Evolutionary conservation across 169 alveolate species (phyloP).

Genomic region (Plasmodium gaboni): DNA sequence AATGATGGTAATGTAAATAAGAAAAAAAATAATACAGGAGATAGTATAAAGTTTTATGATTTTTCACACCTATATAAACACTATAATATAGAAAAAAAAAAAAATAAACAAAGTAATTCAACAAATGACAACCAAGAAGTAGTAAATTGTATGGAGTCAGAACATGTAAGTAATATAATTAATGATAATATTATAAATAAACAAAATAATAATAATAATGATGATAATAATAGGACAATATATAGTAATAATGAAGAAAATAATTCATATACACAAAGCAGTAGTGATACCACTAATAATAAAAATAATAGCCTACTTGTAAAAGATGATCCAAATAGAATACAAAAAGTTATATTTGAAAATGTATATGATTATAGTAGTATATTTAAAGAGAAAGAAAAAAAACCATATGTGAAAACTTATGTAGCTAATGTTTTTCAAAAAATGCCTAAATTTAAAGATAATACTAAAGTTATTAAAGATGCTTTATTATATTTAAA

Average conservation of each 20-base stretch:
- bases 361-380: constrained; percentile 44
- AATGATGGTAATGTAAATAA: neutral
- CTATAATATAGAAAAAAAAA: constrained; percentile 14
- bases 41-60: constrained; percentile 48
- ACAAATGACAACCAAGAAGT: neutral
- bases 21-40: constrained; percentile 15
- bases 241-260: neutral
- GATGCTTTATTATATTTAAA: constrained; percentile 68
- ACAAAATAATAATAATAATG: neutral
- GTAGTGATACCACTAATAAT: constrained; percentile 19
- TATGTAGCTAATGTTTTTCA: constrained; percentile 61
- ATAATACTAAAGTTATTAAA: constrained; percentile 56
- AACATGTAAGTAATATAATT: neutral
- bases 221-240: neutral
- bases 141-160: neutral
- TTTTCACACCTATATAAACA: constrained; percentile 60
- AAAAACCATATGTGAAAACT: constrained; percentile 33
- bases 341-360: constrained; percentile 54
- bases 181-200: neutral
- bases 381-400: constrained; percentile 64
- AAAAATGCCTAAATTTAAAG: constrained; percentile 65
- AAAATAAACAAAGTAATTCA: neutral
- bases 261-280: neutral
- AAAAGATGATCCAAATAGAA: constrained; percentile 70
- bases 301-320: constrained; percentile 29